Percentiles rank a stretch among this genome's conserved stretches.
Evolutionary conservation across 2,329 filamentous ascomycete genomes (phyloP).

Genomic region (Fusarium sp.): DNA sequence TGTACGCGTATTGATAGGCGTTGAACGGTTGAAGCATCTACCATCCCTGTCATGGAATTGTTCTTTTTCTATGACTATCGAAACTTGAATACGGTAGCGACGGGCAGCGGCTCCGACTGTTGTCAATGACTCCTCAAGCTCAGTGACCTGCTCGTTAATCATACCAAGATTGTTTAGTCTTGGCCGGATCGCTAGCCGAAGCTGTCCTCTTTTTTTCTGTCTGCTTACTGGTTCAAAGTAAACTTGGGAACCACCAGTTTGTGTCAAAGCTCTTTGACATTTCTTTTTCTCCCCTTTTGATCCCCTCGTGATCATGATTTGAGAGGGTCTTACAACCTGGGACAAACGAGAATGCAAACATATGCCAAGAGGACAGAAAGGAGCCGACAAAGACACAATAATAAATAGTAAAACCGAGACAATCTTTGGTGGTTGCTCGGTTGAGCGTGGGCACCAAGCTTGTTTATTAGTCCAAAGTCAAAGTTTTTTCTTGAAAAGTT

Average conservation of each 20-base stretch:
- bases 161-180: slow-evolving; percentile 13
- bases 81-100: slow-evolving; percentile 11
- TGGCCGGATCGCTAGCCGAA: slow-evolving; percentile 26
- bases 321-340: slow-evolving; percentile 13
- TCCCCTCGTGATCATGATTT: slow-evolving; percentile 23
- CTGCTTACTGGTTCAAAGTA: slow-evolving; percentile 11
- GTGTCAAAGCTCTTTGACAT: slow-evolving; percentile 6
- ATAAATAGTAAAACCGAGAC: background rate
- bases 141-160: slow-evolving; percentile 11
- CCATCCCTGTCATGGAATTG: slow-evolving; percentile 43
- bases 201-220: slow-evolving; percentile 21
- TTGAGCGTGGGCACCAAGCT: slow-evolving; percentile 14
- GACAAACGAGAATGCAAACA: slow-evolving; percentile 9
- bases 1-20: slow-evolving; percentile 18
- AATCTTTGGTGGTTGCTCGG: slow-evolving; percentile 9
- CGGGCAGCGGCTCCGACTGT: slow-evolving; percentile 18
- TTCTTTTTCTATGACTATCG: slow-evolving; percentile 42
- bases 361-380: slow-evolving; percentile 15
- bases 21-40: slow-evolving; percentile 16
- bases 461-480: slow-evolving; percentile 24
- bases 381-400: slow-evolving; percentile 15
- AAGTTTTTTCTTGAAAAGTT: slow-evolving; percentile 9
- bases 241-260: slow-evolving; percentile 13
- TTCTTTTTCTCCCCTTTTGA: slow-evolving; percentile 8
- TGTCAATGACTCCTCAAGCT: slow-evolving; percentile 28